Percentiles rank a stretch among this genome's conserved stretches.
These are phyloP conservation scores for Hemerocallis citrina DNA, from an alignment of 106 monocot species.

Conservation along the genomic window DNA sequence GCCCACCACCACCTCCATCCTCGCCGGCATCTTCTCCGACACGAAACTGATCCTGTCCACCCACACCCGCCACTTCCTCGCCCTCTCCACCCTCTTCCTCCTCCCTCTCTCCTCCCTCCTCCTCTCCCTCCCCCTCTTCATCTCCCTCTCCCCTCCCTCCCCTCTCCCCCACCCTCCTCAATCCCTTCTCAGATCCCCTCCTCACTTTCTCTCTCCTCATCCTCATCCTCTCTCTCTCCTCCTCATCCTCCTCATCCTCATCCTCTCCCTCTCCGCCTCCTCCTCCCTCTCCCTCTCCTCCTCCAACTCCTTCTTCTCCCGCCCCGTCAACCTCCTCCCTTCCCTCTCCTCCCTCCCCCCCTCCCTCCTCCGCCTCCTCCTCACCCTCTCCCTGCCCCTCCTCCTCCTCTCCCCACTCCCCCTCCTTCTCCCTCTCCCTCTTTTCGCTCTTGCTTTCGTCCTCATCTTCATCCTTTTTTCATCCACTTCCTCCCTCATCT, in stretches of 20 bases:
- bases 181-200: too few relatives aligned
- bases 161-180: not conserved
- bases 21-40: constrained; percentile 7
- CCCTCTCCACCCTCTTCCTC: constrained; percentile 5
- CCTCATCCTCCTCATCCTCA: not conserved
- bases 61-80: constrained; percentile 18
- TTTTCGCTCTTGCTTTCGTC: not conserved
- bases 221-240: not conserved
- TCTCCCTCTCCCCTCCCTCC: too few relatives aligned
- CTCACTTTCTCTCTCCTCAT: not conserved
- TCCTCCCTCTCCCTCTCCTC: not conserved
- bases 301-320: not conserved
- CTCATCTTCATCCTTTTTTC: not conserved
- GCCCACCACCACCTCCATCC: not conserved
- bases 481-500: not conserved
- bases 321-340: not conserved
- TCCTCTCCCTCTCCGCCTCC: not conserved
- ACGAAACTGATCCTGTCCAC: constrained; percentile 6
- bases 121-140: too few relatives aligned
- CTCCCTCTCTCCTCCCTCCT: constrained; percentile 10
- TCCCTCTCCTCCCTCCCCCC: not conserved
- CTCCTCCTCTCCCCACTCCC: not conserved
- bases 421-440: not conserved
- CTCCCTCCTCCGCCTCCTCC: not conserved
- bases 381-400: not conserved